A percentile compares a stretch with the other conserved stretches of the same genome.
These are phyloP conservation scores for Cercospora sojina DNA, from an alignment of 2,329 filamentous ascomycete species.

Conservation along the genomic window DNA sequence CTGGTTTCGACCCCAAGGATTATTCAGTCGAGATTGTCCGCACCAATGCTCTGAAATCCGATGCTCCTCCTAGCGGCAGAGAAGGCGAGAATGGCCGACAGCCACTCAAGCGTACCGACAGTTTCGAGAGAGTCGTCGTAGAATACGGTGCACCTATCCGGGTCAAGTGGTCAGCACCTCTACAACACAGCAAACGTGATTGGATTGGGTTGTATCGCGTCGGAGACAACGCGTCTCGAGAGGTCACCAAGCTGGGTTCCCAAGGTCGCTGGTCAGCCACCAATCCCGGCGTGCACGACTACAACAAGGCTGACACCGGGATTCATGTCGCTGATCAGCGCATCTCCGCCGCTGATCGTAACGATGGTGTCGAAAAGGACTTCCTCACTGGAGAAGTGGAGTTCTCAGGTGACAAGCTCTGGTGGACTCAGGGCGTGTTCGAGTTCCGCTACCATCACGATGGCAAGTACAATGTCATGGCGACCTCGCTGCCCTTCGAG, in stretches of 20 bases:
- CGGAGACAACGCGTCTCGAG: conserved; percentile 84
- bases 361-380: conserved; percentile 55
- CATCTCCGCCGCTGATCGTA: conserved; percentile 46
- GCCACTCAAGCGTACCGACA: conserved; percentile 59
- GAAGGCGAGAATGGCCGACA: conserved; percentile 70
- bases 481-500: conserved; percentile 90
- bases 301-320: conserved; percentile 70
- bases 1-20: conserved; percentile 73
- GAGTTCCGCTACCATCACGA: conserved; percentile 97
- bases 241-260: conserved; percentile 78
- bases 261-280: conserved; percentile 88
- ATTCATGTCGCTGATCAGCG: conserved; percentile 69
- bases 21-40: conserved; percentile 77
- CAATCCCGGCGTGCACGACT: conserved; percentile 73
- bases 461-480: conserved; percentile 89
- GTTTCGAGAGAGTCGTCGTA: conserved; percentile 73
- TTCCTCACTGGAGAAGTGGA: conserved; percentile 76
- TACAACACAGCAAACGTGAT: conserved; percentile 83
- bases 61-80: conserved; percentile 62
- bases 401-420: conserved; percentile 89
- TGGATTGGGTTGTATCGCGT: conserved; percentile 98
- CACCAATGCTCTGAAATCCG: conserved; percentile 45
- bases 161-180: conserved; percentile 85
- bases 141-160: conserved; percentile 88
- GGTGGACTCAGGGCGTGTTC: conserved; percentile 95